phyloP scores from a whole-genome alignment of 306 rosid species.

The Cajanus cajan region DNA sequence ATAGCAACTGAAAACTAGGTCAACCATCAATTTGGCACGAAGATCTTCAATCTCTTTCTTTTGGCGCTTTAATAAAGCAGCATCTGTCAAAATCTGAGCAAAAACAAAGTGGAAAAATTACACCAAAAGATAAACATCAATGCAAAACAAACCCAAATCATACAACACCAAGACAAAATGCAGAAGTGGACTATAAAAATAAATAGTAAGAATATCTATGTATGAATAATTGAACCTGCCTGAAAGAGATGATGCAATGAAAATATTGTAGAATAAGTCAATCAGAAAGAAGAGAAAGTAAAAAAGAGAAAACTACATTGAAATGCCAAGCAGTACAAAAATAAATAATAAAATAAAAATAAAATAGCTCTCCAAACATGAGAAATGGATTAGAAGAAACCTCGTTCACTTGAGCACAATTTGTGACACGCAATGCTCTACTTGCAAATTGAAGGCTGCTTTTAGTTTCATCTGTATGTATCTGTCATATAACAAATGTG shows the following conservation, averaged over 20 bases:
- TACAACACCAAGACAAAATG: conserved; percentile 15
- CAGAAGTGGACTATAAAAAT: not conserved
- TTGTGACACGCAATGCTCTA: conserved; percentile 91
- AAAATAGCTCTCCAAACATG: conserved; percentile 5
- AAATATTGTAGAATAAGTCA: not conserved
- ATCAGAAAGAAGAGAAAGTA: not conserved
- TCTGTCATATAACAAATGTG: conserved; percentile 48
- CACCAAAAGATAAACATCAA: conserved; percentile 6
- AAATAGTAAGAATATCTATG: not conserved
- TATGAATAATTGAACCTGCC: conserved; percentile 11
- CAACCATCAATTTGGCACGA: conserved; percentile 87
- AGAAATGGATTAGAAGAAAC: conserved; percentile 44
- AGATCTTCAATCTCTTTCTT: conserved; percentile 94
- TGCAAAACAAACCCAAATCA: conserved; percentile 25
- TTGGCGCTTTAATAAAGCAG: conserved; percentile 96
- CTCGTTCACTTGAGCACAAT: conserved; percentile 96
- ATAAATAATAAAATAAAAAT: not conserved
- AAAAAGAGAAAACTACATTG: conserved; percentile 19
- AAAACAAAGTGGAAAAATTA: conserved; percentile 18
- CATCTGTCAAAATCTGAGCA: conserved; percentile 89
- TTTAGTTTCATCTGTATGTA: conserved; percentile 95
- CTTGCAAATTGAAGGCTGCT: conserved; percentile 98
- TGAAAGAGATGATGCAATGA: conserved; percentile 16
- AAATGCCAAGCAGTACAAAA: not conserved
- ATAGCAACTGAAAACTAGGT: conserved; percentile 22